Conservation (phyloP, 2,329 filamentous ascomycete species). For the Coniochaeta ligniaria region DNA sequence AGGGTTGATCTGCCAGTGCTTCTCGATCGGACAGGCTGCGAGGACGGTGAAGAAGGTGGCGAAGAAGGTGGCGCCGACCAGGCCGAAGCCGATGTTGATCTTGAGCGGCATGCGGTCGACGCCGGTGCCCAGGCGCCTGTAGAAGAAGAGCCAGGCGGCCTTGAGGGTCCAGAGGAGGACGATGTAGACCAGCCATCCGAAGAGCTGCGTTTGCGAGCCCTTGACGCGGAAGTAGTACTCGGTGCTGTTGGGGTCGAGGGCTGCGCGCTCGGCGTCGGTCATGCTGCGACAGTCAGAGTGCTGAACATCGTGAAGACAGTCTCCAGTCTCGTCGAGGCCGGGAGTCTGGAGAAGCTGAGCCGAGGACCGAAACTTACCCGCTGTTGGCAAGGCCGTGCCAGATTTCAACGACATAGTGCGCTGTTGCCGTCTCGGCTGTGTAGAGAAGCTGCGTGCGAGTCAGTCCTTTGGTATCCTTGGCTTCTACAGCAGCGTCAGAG, state of each 20-base stretch:
- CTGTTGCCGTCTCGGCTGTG: not conserved
- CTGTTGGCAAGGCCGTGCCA: constrained; percentile 38
- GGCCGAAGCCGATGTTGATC: constrained; percentile 30
- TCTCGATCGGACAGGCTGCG: constrained; percentile 30
- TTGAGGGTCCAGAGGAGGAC: constrained; percentile 45
- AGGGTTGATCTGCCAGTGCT: constrained; percentile 43
- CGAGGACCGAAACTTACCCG: constrained; percentile 1
- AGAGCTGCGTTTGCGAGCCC: constrained; percentile 45
- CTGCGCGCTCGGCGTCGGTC: constrained; percentile 35
- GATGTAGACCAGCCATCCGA: constrained; percentile 44
- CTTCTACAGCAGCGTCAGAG: too few species aligned
- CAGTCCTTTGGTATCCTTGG: not conserved
- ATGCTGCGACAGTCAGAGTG: constrained; percentile 22
- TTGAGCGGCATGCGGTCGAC: constrained; percentile 27
- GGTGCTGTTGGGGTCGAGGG: constrained; percentile 29
- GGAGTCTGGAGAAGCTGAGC: too few species aligned
- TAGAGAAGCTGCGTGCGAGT: not conserved
- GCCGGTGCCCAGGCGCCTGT: constrained; percentile 37
- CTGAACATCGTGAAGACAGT: too few species aligned
- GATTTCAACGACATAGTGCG: constrained; percentile 27
- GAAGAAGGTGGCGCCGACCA: constrained; percentile 35
- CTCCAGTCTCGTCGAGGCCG: too few species aligned
- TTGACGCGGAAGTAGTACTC: constrained; percentile 35
- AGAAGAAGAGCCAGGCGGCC: constrained; percentile 41
- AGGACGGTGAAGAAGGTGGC: constrained; percentile 29